Conservation (phyloP, 805 yeast genomes). For the Candida tallmaniae region DNA sequence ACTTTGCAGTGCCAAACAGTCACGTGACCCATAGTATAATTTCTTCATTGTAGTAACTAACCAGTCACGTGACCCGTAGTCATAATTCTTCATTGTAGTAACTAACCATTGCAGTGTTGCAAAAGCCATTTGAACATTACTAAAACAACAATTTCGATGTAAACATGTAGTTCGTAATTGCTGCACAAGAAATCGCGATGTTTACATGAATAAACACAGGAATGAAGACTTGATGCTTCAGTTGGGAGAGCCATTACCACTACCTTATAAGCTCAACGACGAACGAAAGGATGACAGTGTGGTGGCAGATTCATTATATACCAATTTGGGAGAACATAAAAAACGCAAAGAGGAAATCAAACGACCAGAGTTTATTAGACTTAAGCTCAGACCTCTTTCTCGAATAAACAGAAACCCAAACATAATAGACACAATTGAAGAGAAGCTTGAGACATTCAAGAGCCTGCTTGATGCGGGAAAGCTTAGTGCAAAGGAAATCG, state of each 20-base stretch:
- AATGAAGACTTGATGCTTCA: slow-evolving; percentile 10
- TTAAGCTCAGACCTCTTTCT: background rate
- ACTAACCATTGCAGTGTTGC: no score
- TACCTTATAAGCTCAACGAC: slow-evolving; percentile 9
- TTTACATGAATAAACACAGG: slow-evolving; percentile 5
- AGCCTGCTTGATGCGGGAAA: slow-evolving; percentile 5
- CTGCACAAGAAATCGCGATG: slow-evolving; percentile 5
- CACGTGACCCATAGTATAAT: no score
- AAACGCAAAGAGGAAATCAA: slow-evolving; percentile 12
- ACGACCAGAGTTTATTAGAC: no score
- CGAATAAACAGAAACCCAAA: background rate
- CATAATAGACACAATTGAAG: slow-evolving; percentile 7
- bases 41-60: no score
- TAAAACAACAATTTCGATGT: no score
- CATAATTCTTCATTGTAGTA: no score
- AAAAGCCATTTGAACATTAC: no score
- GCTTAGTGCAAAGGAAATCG: slow-evolving; percentile 5
- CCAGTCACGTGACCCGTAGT: no score
- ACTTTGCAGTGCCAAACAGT: no score
- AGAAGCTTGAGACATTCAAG: slow-evolving; percentile 6
- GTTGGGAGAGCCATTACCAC: slow-evolving; percentile 14
- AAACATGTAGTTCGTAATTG: no score
- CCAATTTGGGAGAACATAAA: no score
- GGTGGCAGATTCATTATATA: background rate
- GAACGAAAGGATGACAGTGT: slow-evolving; percentile 5